Percentiles rank a stretch among this genome's conserved stretches.
phyloP scores from a whole-genome alignment of 2,329 filamentous ascomycete genomes.

The Acrocalymma vagum region DNA sequence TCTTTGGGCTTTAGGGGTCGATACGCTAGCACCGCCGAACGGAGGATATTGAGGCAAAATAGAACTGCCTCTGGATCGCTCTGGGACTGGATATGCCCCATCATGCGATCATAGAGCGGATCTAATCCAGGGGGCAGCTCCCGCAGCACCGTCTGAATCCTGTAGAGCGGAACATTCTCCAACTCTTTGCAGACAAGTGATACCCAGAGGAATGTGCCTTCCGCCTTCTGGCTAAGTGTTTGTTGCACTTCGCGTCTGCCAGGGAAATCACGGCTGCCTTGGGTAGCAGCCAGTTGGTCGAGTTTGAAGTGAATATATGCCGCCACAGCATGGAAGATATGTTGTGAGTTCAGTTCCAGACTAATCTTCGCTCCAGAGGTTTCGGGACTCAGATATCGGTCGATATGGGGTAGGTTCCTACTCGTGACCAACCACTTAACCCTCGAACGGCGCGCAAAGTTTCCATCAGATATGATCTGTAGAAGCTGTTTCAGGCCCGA shows the following conservation, averaged over 20 bases:
- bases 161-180: constrained; percentile 18
- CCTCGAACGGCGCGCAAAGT: constrained; percentile 10
- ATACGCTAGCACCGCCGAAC: constrained; percentile 5
- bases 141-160: constrained; percentile 17
- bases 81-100: constrained; percentile 20
- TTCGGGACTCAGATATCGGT: constrained; percentile 31
- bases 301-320: constrained; percentile 49
- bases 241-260: constrained; percentile 14
- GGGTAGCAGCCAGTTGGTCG: not conserved
- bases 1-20: constrained; percentile 10
- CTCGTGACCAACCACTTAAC: constrained; percentile 40
- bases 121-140: constrained; percentile 47
- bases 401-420: constrained; percentile 50
- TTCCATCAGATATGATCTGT: constrained; percentile 1
- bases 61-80: not conserved
- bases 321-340: constrained; percentile 42
- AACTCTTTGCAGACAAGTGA: constrained; percentile 48
- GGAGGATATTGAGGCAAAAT: constrained; percentile 8
- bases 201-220: constrained; percentile 56
- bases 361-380: constrained; percentile 27
- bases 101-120: constrained; percentile 50
- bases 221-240: constrained; percentile 31
- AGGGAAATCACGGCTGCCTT: constrained; percentile 12
- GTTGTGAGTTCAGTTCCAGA: constrained; percentile 44
- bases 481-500: constrained; percentile 6